phyloP scores from a whole-genome alignment of 495 filamentous ascomycete genomes.

The Podospora comata region DNA sequence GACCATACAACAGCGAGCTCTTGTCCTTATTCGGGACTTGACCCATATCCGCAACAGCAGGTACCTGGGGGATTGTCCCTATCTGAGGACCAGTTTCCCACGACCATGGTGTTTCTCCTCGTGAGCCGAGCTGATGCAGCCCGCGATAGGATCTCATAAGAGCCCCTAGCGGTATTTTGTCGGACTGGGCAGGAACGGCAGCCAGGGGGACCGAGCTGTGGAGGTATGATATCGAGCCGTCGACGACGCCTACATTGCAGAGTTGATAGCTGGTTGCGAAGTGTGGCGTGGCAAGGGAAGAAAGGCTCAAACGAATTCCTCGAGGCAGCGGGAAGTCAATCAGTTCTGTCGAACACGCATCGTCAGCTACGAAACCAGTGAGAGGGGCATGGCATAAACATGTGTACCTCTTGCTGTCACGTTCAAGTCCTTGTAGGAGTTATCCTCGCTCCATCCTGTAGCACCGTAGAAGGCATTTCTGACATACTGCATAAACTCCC shows the following conservation, averaged over 20 bases:
- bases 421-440: slow-evolving; percentile 84
- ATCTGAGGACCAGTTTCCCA: slow-evolving; percentile 1
- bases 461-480: slow-evolving; percentile 86
- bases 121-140: slow-evolving; percentile 38
- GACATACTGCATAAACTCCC: slow-evolving; percentile 98
- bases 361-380: neutral
- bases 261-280: slow-evolving; percentile 90
- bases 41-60: neutral
- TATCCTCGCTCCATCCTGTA: slow-evolving; percentile 88
- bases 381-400: neutral
- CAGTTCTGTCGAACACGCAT: slow-evolving; percentile 52
- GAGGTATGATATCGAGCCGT: slow-evolving; percentile 88
- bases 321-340: slow-evolving; percentile 80
- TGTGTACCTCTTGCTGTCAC: slow-evolving; percentile 73
- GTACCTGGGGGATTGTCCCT: slow-evolving; percentile 1
- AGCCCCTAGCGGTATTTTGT: slow-evolving; percentile 46
- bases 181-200: slow-evolving; percentile 45
- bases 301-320: slow-evolving; percentile 76
- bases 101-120: slow-evolving; percentile 12
- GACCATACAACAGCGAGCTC: slow-evolving; percentile 75
- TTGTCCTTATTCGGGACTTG: slow-evolving; percentile 7
- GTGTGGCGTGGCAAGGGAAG: slow-evolving; percentile 84
- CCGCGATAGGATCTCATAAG: slow-evolving; percentile 45
- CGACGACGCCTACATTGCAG: slow-evolving; percentile 77
- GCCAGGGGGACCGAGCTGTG: slow-evolving; percentile 76